These are phyloP conservation scores for Schoenoplectus tabernaemontani DNA, from an alignment of 202 grass and related monocot species.

Conservation along the genomic window DNA sequence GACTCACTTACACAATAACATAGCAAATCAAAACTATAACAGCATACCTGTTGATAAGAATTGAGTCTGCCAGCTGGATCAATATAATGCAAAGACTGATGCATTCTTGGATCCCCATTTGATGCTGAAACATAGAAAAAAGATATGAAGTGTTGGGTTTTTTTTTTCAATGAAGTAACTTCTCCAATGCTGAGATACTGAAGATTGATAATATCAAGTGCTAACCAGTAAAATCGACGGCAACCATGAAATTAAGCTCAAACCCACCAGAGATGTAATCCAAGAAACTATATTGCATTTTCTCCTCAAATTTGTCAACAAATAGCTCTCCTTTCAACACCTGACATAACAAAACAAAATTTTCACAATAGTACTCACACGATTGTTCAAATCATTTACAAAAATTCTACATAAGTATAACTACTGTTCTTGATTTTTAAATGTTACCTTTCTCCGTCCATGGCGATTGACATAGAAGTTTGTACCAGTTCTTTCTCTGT, in stretches of 20 bases:
- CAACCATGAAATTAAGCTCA: slow-evolving; percentile 98
- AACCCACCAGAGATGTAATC: slow-evolving; percentile 94
- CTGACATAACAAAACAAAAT: slow-evolving; percentile 28
- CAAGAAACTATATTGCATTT: slow-evolving; percentile 88
- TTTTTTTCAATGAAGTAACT: not conserved
- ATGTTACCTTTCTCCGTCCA: slow-evolving; percentile 50
- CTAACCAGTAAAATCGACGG: slow-evolving; percentile 93
- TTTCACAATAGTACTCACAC: no score
- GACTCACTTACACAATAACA: no score
- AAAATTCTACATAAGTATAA: not conserved
- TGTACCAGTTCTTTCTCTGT: slow-evolving; percentile 53
- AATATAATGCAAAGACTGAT: slow-evolving; percentile 84
- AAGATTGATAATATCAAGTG: not conserved
- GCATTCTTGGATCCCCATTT: slow-evolving; percentile 75
- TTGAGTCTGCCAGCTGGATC: slow-evolving; percentile 84
- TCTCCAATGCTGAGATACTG: not conserved
- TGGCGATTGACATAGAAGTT: slow-evolving; percentile 48
- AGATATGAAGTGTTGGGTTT: not conserved
- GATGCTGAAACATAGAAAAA: slow-evolving; percentile 48
- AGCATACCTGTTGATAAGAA: slow-evolving; percentile 77
- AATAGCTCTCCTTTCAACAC: slow-evolving; percentile 75
- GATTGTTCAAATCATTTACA: not conserved
- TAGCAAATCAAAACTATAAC: no score
- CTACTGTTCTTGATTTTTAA: not conserved
- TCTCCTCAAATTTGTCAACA: slow-evolving; percentile 68